Percentiles rank a stretch among this genome's conserved stretches.
Conservation (phyloP, 371 early-diverging fungal species). For the Lichtheimia hyalospora region DNA sequence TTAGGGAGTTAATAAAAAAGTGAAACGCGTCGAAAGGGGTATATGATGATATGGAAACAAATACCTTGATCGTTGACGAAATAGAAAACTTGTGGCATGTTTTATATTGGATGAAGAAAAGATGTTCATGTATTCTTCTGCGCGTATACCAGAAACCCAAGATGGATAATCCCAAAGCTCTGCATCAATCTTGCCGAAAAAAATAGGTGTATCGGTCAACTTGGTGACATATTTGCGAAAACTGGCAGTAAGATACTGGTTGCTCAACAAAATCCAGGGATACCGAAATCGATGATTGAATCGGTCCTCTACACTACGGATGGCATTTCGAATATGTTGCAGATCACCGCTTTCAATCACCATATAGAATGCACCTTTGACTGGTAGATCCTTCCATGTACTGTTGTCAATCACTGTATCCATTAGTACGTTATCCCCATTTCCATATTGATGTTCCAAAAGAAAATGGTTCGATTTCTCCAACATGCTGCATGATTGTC, state of each 20-base stretch:
- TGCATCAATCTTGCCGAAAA: constrained; percentile 43
- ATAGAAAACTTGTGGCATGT: constrained; percentile 20
- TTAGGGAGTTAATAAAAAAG: background rate
- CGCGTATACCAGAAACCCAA: constrained; percentile 31
- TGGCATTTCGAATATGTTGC: constrained; percentile 27
- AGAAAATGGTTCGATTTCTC: too few relatives aligned
- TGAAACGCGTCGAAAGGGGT: too few relatives aligned
- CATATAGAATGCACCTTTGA: constrained; percentile 42
- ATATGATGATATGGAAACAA: background rate
- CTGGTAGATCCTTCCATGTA: constrained; percentile 29
- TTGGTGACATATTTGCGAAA: constrained; percentile 28
- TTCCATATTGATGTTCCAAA: background rate
- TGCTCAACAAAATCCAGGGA: constrained; percentile 51
- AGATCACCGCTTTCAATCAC: constrained; percentile 35
- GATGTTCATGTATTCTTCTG: constrained; percentile 22
- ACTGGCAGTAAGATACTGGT: constrained; percentile 30
- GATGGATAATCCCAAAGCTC: constrained; percentile 46
- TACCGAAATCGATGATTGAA: constrained; percentile 46
- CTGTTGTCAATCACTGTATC: constrained; percentile 9
- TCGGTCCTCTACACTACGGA: constrained; percentile 45
- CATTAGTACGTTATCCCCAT: background rate
- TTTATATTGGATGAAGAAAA: constrained; percentile 15
- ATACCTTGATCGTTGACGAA: constrained; percentile 21
- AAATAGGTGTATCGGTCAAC: constrained; percentile 26
- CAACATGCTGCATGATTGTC: too few relatives aligned